Evolutionary conservation across 1,139 yeast species (phyloP), one percentile per base, ranked within the genome.

Genomic region (Sugiyamaella paludigena): DNA sequence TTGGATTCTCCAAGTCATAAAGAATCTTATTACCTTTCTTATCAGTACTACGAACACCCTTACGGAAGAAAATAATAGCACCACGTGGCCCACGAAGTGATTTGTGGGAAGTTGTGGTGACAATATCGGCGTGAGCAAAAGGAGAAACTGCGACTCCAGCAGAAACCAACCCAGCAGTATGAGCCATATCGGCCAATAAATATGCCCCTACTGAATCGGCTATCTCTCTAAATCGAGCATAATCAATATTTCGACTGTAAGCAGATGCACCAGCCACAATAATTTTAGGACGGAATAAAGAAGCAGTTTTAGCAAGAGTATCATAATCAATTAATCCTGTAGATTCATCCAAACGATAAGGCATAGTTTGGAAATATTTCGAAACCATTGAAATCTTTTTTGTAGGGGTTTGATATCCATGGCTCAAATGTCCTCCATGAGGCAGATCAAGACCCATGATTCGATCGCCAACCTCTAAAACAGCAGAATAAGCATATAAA

Each of bases 11-110:
- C 70, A 92, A 80, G 69, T 92, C 97, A 72, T 89, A 92, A 58
- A 79, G 71, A 55, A 86, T 76, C 74, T 89, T 94, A 71, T 85
- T 86, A 61, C 98, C 98, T 66, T 91, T 87, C 78, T 91, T 92
- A 75, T 86, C 87, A 61, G 84, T 79, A 45, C 87, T 82, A 75
- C 97, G 83, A 54, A 89, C 85, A 63, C 98, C 98, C 77, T 88
- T 87, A 77, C 98, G 85, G 83, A 86, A 92, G 80, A 92, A 92
- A 72, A 92, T 92, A 92, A 92, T 86, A 52, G 98, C 95, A 70
- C 98, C 98, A 75, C 98, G 86, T 68, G 98, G 98, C 54, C 98
- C 98, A 76, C 98, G 87, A 67, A 92, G 80, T 36, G 98, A 89
- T 76, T 92, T 92, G 80, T 92, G 98, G 54, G 98, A 88, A 52